These are phyloP conservation scores for Galerina marginata DNA, from an alignment of 768 basidiomycete species.

Conservation along the genomic window DNA sequence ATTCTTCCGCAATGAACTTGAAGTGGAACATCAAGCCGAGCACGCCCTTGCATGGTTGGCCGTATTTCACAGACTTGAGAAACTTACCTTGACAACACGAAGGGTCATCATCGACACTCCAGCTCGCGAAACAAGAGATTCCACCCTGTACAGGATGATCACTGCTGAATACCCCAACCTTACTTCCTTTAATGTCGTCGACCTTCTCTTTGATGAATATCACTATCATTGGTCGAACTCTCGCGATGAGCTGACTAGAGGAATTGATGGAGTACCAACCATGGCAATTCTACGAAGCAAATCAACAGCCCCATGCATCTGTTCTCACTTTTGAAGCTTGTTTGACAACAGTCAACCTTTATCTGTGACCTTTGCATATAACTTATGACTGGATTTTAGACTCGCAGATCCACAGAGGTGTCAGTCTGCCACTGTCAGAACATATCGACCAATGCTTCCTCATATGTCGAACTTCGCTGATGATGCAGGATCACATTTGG, in stretches of 20 bases:
- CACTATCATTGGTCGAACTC: constrained; percentile 11
- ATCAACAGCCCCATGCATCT: background rate
- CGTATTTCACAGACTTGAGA: constrained; percentile 1
- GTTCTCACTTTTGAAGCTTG: background rate
- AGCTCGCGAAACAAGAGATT: background rate
- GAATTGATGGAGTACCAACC: constrained; percentile 1
- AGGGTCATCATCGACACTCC: background rate
- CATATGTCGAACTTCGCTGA: no score
- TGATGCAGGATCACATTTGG: no score
- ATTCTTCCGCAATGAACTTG: background rate
- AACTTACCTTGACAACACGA: background rate
- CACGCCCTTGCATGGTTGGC: constrained; percentile 1
- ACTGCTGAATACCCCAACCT: background rate
- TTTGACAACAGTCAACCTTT: background rate
- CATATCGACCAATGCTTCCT: no score
- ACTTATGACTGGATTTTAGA: no score
- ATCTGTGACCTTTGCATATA: no score
- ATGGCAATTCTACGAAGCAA: background rate
- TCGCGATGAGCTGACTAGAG: constrained; percentile 3
- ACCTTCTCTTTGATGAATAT: constrained; percentile 2
- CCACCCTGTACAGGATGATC: background rate
- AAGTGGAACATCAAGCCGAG: constrained; percentile 1
- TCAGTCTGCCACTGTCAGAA: no score
- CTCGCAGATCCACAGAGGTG: no score
- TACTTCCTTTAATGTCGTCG: background rate